Conservation (phyloP, 1,139 yeast species). For the Pichia sp. region DNA sequence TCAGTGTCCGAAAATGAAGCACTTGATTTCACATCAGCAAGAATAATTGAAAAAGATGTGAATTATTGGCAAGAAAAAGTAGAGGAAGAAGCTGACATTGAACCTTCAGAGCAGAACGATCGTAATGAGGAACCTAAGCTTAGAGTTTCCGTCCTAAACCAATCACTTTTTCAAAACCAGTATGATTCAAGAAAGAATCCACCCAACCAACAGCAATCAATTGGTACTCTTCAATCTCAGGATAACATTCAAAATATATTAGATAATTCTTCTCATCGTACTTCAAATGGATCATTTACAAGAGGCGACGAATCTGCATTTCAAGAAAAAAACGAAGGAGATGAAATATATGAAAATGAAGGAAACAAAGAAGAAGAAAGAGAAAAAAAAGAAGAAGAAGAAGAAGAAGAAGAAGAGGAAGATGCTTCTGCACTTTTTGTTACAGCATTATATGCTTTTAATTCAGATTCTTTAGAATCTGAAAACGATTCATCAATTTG, state of each 20-base stretch:
- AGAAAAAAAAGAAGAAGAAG: constrained; percentile 17
- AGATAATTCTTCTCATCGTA: neutral
- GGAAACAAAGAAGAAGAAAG: neutral
- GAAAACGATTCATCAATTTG: constrained; percentile 72
- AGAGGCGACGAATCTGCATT: neutral
- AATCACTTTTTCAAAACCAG: constrained; percentile 21
- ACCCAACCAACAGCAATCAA: neutral
- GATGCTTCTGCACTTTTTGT: constrained; percentile 37
- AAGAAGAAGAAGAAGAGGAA: constrained; percentile 19
- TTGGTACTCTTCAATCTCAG: neutral
- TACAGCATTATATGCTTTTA: constrained; percentile 73
- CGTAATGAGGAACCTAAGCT: constrained; percentile 10
- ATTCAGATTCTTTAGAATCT: constrained; percentile 58
- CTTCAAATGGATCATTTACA: constrained; percentile 3
- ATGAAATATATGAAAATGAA: too few relatives aligned
- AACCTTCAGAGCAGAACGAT: neutral
- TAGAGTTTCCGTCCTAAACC: constrained; percentile 25
- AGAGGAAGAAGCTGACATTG: neutral
- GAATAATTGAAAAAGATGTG: neutral
- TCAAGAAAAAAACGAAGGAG: neutral
- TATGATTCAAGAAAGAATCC: constrained; percentile 15
- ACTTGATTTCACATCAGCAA: constrained; percentile 5
- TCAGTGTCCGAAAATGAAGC: constrained; percentile 11
- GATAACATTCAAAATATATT: neutral
- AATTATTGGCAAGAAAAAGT: neutral